These are phyloP conservation scores for Xylariomycetidae sp. DNA, from an alignment of 2,329 filamentous ascomycete species.

Conservation along the genomic window DNA sequence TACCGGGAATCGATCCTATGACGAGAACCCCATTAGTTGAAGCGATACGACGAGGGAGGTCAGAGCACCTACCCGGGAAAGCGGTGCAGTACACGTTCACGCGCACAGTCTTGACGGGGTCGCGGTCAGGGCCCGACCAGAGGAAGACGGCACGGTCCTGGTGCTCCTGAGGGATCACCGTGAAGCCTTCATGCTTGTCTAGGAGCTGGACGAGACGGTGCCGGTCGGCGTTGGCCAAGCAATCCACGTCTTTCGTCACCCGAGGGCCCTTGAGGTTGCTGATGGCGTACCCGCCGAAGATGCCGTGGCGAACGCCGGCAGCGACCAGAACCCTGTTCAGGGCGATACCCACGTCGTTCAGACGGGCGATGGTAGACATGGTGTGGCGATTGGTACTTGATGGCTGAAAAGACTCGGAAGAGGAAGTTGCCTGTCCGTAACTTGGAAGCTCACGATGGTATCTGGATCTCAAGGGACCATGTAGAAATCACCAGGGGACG, in stretches of 20 bases:
- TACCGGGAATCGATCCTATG: no score
- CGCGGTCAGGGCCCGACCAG: neutral
- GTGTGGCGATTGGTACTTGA: no score
- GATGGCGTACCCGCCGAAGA: constrained; percentile 9
- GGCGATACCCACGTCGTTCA: constrained; percentile 8
- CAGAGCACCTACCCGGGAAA: constrained; percentile 2
- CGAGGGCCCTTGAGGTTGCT: constrained; percentile 1
- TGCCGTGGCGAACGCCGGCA: constrained; percentile 3
- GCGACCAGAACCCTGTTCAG: constrained; percentile 4
- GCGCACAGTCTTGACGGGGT: neutral
- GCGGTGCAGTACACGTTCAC: constrained; percentile 5
- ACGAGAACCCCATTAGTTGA: no score
- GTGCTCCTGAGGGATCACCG: neutral
- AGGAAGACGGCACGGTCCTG: constrained; percentile 6
- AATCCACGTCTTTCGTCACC: constrained; percentile 6
- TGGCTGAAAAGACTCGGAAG: no score
- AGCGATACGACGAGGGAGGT: no score
- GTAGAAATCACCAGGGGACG: no score
- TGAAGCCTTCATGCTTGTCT: constrained; percentile 3
- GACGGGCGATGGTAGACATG: no score
- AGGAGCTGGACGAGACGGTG: constrained; percentile 1
- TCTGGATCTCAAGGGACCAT: no score
- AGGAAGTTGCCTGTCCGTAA: no score
- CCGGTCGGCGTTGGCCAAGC: constrained; percentile 2
- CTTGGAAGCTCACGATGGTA: no score